Evolutionary conservation across 169 alveolate species (phyloP).

Genomic region (Plasmodium cynomolgi): DNA sequence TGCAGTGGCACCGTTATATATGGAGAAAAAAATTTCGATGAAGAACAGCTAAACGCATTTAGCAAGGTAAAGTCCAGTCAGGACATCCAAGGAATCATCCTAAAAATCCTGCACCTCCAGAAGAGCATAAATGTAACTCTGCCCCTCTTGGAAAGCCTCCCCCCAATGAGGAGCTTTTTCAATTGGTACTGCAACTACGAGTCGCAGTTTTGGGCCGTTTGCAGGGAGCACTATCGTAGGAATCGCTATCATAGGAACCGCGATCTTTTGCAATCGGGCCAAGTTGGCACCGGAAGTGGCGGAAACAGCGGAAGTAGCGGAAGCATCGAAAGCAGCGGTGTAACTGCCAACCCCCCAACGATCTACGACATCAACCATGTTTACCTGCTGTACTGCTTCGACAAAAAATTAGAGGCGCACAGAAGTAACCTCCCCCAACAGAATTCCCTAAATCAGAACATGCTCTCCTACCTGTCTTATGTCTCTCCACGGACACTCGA

Average conservation of each 20-base stretch:
- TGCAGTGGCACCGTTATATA: slow-evolving; percentile 95
- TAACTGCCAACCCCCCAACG: background rate
- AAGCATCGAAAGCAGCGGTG: background rate
- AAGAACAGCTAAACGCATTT: slow-evolving; percentile 85
- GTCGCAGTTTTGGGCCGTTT: background rate
- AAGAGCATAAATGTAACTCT: background rate
- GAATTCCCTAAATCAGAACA: slow-evolving; percentile 16
- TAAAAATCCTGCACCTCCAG: slow-evolving; percentile 76
- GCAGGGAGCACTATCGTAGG: slow-evolving; percentile 12
- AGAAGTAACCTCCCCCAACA: slow-evolving; percentile 13
- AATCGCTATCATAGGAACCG: background rate
- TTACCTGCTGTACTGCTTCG: slow-evolving; percentile 51
- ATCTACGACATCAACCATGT: slow-evolving; percentile 67
- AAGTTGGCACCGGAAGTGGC: background rate
- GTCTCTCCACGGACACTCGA: background rate
- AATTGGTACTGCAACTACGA: background rate
- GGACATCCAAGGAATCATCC: slow-evolving; percentile 86
- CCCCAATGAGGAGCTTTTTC: slow-evolving; percentile 1
- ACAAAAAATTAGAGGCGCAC: slow-evolving; percentile 61
- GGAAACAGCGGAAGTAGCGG: background rate
- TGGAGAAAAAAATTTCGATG: slow-evolving; percentile 92
- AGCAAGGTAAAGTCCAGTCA: slow-evolving; percentile 90
- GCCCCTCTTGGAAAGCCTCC: background rate
- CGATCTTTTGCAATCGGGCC: background rate
- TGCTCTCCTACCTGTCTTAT: background rate